Percentiles rank a stretch among this genome's conserved stretches.
These are phyloP conservation scores for Epichloe amarillans DNA, from an alignment of 2,329 filamentous ascomycete species.

Conservation along the genomic window DNA sequence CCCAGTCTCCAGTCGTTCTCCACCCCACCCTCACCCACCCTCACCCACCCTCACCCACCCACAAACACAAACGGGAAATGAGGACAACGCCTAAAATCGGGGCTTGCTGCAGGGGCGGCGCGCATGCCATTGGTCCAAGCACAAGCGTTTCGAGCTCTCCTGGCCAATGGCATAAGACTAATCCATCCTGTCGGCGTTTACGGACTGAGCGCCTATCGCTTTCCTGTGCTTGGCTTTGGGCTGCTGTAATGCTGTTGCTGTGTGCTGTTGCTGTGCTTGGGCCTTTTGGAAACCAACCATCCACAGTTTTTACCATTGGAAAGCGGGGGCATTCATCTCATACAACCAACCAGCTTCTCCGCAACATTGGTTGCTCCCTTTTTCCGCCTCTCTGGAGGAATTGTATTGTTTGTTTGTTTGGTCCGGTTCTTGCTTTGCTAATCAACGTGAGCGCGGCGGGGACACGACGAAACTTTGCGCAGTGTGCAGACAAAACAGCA, in stretches of 20 bases:
- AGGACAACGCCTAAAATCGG: constrained; percentile 3
- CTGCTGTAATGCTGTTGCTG: neutral
- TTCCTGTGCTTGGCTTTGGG: neutral
- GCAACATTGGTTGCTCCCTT: no score
- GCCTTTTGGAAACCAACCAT: neutral
- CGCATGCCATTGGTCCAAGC: constrained; percentile 3
- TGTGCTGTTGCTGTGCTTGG: neutral
- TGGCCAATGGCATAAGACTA: constrained; percentile 2
- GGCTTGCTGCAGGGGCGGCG: constrained; percentile 3
- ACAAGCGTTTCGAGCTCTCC: neutral
- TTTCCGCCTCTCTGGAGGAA: no score
- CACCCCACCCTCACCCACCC: no score
- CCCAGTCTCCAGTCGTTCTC: no score
- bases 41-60: neutral
- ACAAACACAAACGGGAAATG: constrained; percentile 6
- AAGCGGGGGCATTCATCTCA: no score
- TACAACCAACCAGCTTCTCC: no score
- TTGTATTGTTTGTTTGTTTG: no score
- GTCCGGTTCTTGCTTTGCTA: no score
- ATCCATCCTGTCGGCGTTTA: neutral
- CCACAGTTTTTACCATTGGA: no score
- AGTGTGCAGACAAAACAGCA: no score
- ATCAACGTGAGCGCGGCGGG: no score
- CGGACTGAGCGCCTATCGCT: neutral
- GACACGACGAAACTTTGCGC: no score